These are phyloP conservation scores for Eucalyptus polyanthemos DNA, from an alignment of 345 rosid genomes.

Conservation along the genomic window DNA sequence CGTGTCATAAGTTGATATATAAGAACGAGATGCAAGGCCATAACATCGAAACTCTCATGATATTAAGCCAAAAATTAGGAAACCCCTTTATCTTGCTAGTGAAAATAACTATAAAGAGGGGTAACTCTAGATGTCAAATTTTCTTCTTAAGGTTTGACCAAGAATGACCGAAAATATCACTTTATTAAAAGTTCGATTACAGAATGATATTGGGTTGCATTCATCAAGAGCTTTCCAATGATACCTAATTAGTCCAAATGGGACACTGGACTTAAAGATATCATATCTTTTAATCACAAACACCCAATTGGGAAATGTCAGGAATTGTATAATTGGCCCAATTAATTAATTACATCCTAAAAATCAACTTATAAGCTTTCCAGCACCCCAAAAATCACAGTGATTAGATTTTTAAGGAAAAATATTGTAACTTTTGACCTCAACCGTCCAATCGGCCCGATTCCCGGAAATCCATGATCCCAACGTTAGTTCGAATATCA, in stretches of 20 bases:
- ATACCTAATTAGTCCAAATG: not conserved
- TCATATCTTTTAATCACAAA: not conserved
- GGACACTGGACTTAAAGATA: not conserved
- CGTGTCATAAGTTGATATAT: not conserved
- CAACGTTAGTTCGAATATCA: not conserved
- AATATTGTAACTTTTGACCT: not conserved
- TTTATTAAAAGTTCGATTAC: not conserved
- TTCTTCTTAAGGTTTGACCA: not conserved
- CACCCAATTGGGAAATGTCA: not conserved
- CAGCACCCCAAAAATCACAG: fast-evolving
- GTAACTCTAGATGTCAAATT: not conserved
- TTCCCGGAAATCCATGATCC: not conserved
- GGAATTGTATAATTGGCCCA: not conserved
- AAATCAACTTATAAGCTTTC: not conserved
- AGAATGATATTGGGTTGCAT: not conserved
- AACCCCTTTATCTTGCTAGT: not conserved
- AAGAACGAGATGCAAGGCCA: not conserved
- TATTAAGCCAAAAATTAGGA: not conserved
- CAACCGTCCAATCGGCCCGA: not conserved
- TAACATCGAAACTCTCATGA: not conserved
- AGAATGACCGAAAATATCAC: not conserved
- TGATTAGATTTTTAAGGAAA: not conserved
- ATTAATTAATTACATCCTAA: not conserved
- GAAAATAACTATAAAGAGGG: not conserved
- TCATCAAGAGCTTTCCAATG: not conserved